phyloP scores from a whole-genome alignment of 768 basidiomycete genomes.

The Hericium rajendrae region DNA sequence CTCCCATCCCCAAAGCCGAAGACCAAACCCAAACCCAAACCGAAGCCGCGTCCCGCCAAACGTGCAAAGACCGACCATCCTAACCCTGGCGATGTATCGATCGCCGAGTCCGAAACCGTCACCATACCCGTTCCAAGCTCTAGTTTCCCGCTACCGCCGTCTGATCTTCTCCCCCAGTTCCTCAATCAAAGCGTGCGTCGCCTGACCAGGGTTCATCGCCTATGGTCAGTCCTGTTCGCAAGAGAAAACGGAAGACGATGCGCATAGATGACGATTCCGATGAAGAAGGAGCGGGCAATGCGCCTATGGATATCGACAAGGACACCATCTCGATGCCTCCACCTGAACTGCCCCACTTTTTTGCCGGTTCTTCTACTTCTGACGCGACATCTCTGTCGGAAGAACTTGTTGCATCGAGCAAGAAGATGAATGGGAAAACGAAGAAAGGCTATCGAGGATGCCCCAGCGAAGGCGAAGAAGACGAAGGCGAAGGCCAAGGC shows the following conservation, averaged over 20 bases:
- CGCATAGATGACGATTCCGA: neutral
- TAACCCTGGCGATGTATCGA: constrained; percentile 2
- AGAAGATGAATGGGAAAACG: constrained; percentile 10
- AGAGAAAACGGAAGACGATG: constrained; percentile 12
- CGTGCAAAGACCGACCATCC: constrained; percentile 7
- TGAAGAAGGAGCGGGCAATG: neutral
- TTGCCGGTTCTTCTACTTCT: constrained; percentile 7
- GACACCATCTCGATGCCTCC: neutral
- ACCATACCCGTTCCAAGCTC: constrained; percentile 17
- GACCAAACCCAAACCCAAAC: constrained; percentile 4
- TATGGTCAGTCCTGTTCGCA: neutral
- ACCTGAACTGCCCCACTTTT: constrained; percentile 3
- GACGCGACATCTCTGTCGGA: neutral
- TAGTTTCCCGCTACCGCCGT: constrained; percentile 19
- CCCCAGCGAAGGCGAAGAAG: constrained; percentile 9
- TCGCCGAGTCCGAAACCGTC: constrained; percentile 10
- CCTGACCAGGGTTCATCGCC: constrained; percentile 4
- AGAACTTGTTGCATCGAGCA: neutral
- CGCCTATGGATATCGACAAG: neutral
- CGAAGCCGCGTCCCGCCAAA: constrained; percentile 8
- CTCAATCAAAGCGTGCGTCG: neutral
- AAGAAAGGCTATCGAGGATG: constrained; percentile 10
- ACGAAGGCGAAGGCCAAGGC: neutral
- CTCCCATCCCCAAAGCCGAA: neutral
- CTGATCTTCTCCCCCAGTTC: constrained; percentile 14